Percentiles rank a stretch among this genome's conserved stretches.
These are phyloP conservation scores for Isabelozyma rhagii DNA, from an alignment of 805 yeast species.

Conservation along the genomic window DNA sequence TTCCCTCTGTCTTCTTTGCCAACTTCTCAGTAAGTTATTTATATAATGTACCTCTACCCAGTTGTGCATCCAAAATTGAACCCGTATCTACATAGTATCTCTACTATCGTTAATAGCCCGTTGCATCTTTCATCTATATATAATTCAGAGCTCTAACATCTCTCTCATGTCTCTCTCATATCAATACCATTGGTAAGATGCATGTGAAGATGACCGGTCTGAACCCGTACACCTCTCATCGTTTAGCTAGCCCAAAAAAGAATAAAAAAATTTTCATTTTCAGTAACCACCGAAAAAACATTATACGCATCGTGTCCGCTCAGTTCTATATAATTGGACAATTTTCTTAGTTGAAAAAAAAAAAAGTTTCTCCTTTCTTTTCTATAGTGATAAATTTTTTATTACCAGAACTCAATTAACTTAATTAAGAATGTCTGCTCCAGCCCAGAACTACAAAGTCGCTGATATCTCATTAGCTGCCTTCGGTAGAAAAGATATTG, in stretches of 20 bases:
- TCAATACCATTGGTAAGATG: no score
- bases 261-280: background rate
- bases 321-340: background rate
- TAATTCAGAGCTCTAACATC: no score
- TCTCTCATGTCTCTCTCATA: no score
- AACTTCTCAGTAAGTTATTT: no score
- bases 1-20: no score
- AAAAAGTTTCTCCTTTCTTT: background rate
- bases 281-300: background rate
- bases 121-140: no score
- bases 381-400: background rate
- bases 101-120: no score
- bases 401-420: background rate
- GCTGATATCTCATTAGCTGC: conserved; percentile 98
- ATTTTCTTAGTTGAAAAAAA: background rate
- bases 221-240: background rate
- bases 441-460: conserved; percentile 76
- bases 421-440: conserved; percentile 29
- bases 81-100: no score
- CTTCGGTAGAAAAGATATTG: conserved; percentile 99
- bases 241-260: background rate
- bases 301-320: background rate
- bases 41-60: no score
- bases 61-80: no score
- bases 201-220: background rate